Percentiles rank a stretch among this genome's conserved stretches.
These are phyloP conservation scores for Zymoseptoria pseudotritici DNA, from an alignment of 2,329 filamentous ascomycete genomes.

Conservation along the genomic window DNA sequence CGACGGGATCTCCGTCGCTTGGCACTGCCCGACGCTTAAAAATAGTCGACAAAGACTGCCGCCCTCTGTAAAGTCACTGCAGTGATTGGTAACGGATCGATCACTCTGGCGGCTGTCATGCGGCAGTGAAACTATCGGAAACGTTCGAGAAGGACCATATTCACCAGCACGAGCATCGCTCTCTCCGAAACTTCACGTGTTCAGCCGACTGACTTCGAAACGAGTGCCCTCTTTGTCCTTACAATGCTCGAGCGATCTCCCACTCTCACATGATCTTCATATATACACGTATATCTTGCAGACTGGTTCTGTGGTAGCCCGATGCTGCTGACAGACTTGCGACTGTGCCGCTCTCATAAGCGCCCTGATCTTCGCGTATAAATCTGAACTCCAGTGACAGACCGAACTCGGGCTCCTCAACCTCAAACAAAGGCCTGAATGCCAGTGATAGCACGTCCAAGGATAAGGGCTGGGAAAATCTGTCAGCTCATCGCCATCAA, in stretches of 20 bases:
- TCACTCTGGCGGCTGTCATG: background rate
- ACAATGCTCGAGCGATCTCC: background rate
- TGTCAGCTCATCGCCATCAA: conserved; percentile 13
- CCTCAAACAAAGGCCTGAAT: conserved; percentile 61
- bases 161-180: background rate
- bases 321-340: background rate
- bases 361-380: background rate
- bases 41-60: background rate
- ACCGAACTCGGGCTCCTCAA: background rate
- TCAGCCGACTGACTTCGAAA: background rate
- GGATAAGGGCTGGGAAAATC: conserved; percentile 37
- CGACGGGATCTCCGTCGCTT: background rate
- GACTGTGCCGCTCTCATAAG: background rate
- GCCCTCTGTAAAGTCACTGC: background rate
- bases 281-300: background rate
- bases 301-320: background rate
- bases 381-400: conserved; percentile 1
- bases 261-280: background rate
- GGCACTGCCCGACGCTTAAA: background rate
- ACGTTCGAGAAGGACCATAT: background rate
- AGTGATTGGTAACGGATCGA: background rate
- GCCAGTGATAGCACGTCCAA: conserved; percentile 50
- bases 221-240: background rate
- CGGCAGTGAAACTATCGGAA: background rate
- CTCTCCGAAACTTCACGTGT: background rate